Percentiles rank a stretch among this genome's conserved stretches.
Evolutionary conservation across 805 yeast species (phyloP).

Genomic region (Saturnispora halmiae): DNA sequence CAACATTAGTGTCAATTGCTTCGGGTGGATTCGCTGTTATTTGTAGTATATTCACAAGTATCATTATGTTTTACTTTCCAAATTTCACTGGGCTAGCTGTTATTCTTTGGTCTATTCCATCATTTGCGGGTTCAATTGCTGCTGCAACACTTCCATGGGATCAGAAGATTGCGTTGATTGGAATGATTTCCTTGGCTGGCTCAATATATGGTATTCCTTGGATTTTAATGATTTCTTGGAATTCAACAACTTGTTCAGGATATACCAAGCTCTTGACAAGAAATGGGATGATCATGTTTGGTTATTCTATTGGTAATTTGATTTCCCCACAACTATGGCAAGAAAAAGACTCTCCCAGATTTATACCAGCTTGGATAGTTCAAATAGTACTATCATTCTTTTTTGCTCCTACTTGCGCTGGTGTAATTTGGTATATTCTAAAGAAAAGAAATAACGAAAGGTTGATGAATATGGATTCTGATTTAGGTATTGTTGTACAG

Average conservation of each 20-base stretch:
- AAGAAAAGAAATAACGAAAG: slow-evolving; percentile 33
- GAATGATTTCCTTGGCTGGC: slow-evolving; percentile 40
- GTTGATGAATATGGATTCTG: slow-evolving; percentile 12
- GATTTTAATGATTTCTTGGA: slow-evolving; percentile 23
- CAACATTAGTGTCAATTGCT: slow-evolving; percentile 47
- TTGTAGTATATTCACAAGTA: slow-evolving; percentile 33
- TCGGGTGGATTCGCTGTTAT: slow-evolving; percentile 40
- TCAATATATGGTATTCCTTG: slow-evolving; percentile 27
- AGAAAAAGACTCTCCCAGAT: slow-evolving; percentile 39
- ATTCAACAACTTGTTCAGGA: slow-evolving; percentile 33
- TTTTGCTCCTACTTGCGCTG: slow-evolving; percentile 35
- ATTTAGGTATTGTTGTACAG: slow-evolving; percentile 23
- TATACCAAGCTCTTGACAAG: slow-evolving; percentile 44
- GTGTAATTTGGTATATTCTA: slow-evolving; percentile 38
- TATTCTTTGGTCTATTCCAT: slow-evolving; percentile 27
- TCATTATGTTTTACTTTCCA: slow-evolving; percentile 26
- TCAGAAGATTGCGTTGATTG: slow-evolving; percentile 38
- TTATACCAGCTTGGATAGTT: slow-evolving; percentile 43
- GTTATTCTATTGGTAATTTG: slow-evolving; percentile 41
- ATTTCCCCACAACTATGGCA: slow-evolving; percentile 52
- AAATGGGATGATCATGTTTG: slow-evolving; percentile 39
- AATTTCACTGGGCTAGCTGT: slow-evolving; percentile 31
- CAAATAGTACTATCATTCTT: slow-evolving; percentile 46
- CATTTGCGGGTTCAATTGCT: slow-evolving; percentile 21
- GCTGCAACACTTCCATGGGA: slow-evolving; percentile 34